A percentile compares a stretch with the other conserved stretches of the same genome.
These are phyloP conservation scores for Huntiella abstrusa DNA, from an alignment of 2,329 filamentous ascomycete genomes.

Conservation along the genomic window DNA sequence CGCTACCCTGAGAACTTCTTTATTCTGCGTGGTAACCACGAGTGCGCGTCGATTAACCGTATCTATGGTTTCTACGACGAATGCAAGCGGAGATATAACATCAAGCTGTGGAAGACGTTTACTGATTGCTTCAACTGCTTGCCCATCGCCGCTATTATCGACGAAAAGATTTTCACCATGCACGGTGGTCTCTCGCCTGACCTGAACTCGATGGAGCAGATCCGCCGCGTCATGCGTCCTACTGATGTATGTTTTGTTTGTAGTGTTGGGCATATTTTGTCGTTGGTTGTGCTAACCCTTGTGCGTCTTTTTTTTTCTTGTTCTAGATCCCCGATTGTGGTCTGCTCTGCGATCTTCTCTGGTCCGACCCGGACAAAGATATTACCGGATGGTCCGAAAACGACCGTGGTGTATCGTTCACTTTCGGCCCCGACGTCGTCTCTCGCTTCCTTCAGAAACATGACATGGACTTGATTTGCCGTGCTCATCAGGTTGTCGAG, in stretches of 20 bases:
- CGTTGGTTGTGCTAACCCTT: background rate
- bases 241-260: conserved; percentile 65
- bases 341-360: conserved; percentile 88
- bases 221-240: conserved; percentile 93
- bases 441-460: conserved; percentile 96
- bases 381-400: conserved; percentile 99
- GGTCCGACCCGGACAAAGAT: conserved; percentile 98
- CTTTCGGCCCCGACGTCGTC: conserved; percentile 92
- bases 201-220: conserved; percentile 99
- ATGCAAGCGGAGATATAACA: conserved; percentile 97
- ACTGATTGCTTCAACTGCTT: conserved; percentile 99
- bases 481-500: conserved; percentile 95
- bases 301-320: background rate
- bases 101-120: conserved; percentile 99
- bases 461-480: conserved; percentile 98
- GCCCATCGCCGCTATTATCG: conserved; percentile 94
- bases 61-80: conserved; percentile 99
- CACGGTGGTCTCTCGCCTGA: conserved; percentile 94
- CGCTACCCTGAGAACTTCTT: conserved; percentile 99
- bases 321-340: conserved; percentile 89
- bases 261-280: background rate
- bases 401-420: conserved; percentile 95
- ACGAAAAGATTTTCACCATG: conserved; percentile 99
- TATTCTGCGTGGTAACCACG: conserved; percentile 94
- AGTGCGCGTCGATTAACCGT: conserved; percentile 96